phyloP scores from a whole-genome alignment of 495 filamentous ascomycete genomes.

The Penicillium steckii region DNA sequence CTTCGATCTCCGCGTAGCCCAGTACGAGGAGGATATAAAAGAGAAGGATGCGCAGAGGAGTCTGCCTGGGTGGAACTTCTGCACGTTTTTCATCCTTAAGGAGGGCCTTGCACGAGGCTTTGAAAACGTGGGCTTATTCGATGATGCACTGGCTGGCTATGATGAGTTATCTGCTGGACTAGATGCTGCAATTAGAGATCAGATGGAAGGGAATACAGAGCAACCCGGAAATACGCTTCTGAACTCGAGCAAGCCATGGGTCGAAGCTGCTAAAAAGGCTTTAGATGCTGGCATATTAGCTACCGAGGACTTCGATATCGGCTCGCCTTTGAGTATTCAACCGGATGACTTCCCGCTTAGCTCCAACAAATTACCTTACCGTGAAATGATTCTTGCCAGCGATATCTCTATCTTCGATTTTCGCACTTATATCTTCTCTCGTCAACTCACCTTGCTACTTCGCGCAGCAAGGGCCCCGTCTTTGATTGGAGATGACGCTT shows the following conservation, averaged over 20 bases:
- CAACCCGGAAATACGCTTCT: conserved; percentile 67
- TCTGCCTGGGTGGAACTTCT: conserved; percentile 97
- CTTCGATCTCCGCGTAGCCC: conserved; percentile 85
- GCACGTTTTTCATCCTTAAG: conserved; percentile 96
- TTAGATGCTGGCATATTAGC: conserved; percentile 17
- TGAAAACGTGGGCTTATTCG: conserved; percentile 92
- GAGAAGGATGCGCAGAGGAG: conserved; percentile 87
- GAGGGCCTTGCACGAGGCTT: conserved; percentile 92
- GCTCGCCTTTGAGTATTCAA: conserved; percentile 30
- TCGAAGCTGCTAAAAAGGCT: conserved; percentile 53
- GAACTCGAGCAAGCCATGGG: conserved; percentile 67
- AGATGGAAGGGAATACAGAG: conserved; percentile 53
- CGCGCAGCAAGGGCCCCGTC: conserved; percentile 69
- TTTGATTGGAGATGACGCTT: conserved; percentile 20
- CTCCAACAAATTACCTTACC: conserved; percentile 75
- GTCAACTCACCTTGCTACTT: conserved; percentile 80
- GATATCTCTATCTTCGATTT: conserved; percentile 98
- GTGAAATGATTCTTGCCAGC: conserved; percentile 91
- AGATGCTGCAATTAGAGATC: conserved; percentile 76
- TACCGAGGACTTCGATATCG: conserved; percentile 15
- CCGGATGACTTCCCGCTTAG: conserved; percentile 57
- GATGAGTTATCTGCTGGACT: conserved; percentile 88
- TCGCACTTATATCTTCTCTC: conserved; percentile 86
- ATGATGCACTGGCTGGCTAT: conserved; percentile 90
- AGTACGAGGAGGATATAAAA: conserved; percentile 96